Evolutionary conservation across 1,284 basidiomycete genomes (phyloP).

Genomic region (Leccinum cinnamomeum): DNA sequence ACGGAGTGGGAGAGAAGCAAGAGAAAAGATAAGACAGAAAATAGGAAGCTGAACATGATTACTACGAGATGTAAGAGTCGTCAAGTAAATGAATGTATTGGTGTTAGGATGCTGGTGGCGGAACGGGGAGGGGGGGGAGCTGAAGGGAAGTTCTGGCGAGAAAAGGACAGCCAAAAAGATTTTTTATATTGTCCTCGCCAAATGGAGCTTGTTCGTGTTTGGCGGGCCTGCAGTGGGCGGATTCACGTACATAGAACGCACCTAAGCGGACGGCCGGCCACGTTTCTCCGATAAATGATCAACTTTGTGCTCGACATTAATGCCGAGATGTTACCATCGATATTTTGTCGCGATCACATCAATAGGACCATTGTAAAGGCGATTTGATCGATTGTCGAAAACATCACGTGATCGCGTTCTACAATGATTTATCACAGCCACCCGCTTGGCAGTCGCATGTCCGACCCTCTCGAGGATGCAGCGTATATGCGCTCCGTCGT

Average conservation of each 20-base stretch:
- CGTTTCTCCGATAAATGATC: background rate
- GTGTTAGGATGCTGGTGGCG: constrained; percentile 4
- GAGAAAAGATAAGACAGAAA: constrained; percentile 24
- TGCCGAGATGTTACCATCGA: background rate
- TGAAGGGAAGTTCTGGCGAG: constrained; percentile 3
- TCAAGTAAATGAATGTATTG: constrained; percentile 24
- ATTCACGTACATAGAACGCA: background rate
- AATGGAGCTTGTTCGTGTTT: constrained; percentile 27
- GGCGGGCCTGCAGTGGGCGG: constrained; percentile 4
- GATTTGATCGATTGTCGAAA: too few species aligned
- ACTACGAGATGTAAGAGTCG: constrained; percentile 6
- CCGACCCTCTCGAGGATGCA: constrained; percentile 21
- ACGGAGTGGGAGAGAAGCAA: constrained; percentile 19
- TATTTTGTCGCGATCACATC: background rate
- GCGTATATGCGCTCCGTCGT: constrained; percentile 45
- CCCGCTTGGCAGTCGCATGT: background rate
- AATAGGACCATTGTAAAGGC: background rate
- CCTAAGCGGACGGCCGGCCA: background rate
- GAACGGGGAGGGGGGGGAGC: background rate
- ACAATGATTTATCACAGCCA: background rate
- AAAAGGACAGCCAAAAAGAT: background rate
- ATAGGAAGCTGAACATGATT: constrained; percentile 24
- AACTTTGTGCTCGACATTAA: background rate
- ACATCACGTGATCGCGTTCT: background rate
- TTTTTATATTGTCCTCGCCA: constrained; percentile 20